Evolutionary conservation across 2,329 filamentous ascomycete genomes (phyloP), one percentile per base, ranked within the genome.

Genomic region (Ophiostoma sp.): DNA sequence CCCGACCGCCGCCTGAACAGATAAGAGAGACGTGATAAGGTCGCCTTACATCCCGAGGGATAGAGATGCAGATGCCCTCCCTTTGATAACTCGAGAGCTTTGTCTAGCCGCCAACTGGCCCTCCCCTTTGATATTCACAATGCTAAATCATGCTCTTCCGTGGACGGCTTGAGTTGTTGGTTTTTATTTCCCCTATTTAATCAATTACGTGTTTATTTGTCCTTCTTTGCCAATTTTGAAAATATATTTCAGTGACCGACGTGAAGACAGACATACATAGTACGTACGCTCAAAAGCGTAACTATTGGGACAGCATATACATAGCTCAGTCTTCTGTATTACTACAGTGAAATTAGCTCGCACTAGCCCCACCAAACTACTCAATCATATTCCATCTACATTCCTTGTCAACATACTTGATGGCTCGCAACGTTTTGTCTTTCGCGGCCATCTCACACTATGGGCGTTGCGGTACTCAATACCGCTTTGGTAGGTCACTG

Each of bases 401-500:
- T 48, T 48, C 44, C 41, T 17, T 17, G 13, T 10, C 15, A 17
- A 44, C 3, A 48, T 6, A 48, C 17, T 41, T 41, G 11, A 11
- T 11, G 27, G n/a, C 23, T 57, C 3, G 20, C 52, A 57, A 23
- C 11, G 57, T 33, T 33, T 36, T 35, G 20, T n/a, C 17, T 7
- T 36, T 11, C 52, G 13, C 11, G 10, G 23, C 23, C 52, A 57
- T 57, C 23, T 23, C 52, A 23, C 17, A 23, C 17, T 4, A 64
- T 64, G 60, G 39, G 60, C 33, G 11, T 64, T 11, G 36, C 17
- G 7, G 33, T 54, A 6, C 57, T 44, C 15, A 44, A 52, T 11
- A 60, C 48, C 8, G 39, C 15, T 10, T 68, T 74, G 11, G 36
- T 68, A 20, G 68, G n/a, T 7, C 67, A 72, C 17, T 73, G 73